Conservation (phyloP, 1,139 yeast species). For the Taphrina betulina region DNA sequence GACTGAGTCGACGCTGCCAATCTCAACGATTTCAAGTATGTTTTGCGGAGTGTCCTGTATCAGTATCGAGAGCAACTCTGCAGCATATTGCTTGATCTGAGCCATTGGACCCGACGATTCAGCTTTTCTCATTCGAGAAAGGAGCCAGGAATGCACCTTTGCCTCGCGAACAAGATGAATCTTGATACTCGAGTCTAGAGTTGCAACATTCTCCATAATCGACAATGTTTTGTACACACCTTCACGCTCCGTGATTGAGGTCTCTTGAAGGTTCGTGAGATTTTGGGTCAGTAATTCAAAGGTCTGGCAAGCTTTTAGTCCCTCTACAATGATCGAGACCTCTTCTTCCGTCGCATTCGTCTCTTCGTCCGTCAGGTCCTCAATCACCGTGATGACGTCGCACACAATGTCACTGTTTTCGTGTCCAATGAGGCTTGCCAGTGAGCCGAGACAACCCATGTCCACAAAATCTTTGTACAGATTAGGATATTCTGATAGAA, state of each 20-base stretch:
- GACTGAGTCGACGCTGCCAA: slow-evolving; percentile 38
- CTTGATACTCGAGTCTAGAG: slow-evolving; percentile 31
- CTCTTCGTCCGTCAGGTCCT: slow-evolving; percentile 40
- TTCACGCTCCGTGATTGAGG: slow-evolving; percentile 28
- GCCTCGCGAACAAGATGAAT: slow-evolving; percentile 33
- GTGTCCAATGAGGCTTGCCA: slow-evolving; percentile 42
- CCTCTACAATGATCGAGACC: slow-evolving; percentile 32
- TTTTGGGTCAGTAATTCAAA: slow-evolving; percentile 36
- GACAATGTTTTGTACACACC: slow-evolving; percentile 32
- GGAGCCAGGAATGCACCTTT: slow-evolving; percentile 37
- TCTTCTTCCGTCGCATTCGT: slow-evolving; percentile 35
- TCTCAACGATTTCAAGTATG: slow-evolving; percentile 28
- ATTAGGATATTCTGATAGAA: slow-evolving; percentile 41
- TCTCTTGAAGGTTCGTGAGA: slow-evolving; percentile 37
- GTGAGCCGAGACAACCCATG: slow-evolving; percentile 39
- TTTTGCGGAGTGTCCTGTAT: slow-evolving; percentile 32
- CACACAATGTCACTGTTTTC: slow-evolving; percentile 45
- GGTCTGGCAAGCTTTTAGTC: slow-evolving; percentile 27
- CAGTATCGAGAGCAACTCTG: slow-evolving; percentile 41
- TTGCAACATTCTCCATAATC: slow-evolving; percentile 37
- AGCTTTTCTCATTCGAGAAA: slow-evolving; percentile 35
- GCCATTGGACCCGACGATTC: slow-evolving; percentile 36
- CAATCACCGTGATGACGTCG: slow-evolving; percentile 40
- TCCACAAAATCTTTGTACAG: slow-evolving; percentile 40
- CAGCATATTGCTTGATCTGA: slow-evolving; percentile 40